Evolutionary conservation across 1,284 basidiomycete genomes (phyloP).

Genomic region (Sporisorium reilianum): DNA sequence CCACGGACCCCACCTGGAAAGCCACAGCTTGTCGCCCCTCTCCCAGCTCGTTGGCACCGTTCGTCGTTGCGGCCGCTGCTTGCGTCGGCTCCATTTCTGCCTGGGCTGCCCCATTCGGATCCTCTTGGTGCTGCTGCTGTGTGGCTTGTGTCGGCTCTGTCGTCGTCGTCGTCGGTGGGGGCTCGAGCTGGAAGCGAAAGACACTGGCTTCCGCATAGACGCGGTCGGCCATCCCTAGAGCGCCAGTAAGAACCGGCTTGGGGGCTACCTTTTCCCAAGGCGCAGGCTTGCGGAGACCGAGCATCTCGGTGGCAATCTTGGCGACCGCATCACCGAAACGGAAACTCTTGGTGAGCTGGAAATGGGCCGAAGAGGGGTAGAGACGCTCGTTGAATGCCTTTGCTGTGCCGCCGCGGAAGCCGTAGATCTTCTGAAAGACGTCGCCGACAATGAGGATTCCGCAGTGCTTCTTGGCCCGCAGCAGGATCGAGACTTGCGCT

Average conservation of each 20-base stretch:
- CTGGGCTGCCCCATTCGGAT: background rate
- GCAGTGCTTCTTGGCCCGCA: slow-evolving; percentile 54
- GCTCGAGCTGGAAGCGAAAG: slow-evolving; percentile 16
- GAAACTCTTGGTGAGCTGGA: slow-evolving; percentile 62
- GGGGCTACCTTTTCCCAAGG: slow-evolving; percentile 43
- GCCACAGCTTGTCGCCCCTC: slow-evolving; percentile 37
- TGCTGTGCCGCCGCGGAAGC: slow-evolving; percentile 62
- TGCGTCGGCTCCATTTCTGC: background rate
- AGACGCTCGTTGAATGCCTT: slow-evolving; percentile 60
- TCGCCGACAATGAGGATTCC: slow-evolving; percentile 64
- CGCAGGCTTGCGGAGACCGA: slow-evolving; percentile 55
- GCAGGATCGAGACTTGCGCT: slow-evolving; percentile 58
- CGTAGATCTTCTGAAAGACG: slow-evolving; percentile 65
- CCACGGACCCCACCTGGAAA: slow-evolving; percentile 25
- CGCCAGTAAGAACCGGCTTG: slow-evolving; percentile 43
- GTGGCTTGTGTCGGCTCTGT: slow-evolving; percentile 2
- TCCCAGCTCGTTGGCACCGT: slow-evolving; percentile 1
- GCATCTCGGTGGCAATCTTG: slow-evolving; percentile 51
- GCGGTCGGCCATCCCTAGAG: slow-evolving; percentile 36
- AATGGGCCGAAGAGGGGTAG: slow-evolving; percentile 52
- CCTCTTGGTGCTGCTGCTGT: slow-evolving; percentile 7
- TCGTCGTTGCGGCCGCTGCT: background rate
- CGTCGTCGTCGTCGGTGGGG: background rate
- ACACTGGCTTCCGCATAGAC: slow-evolving; percentile 46
- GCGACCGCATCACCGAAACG: slow-evolving; percentile 61